Evolutionary conservation across 2,329 filamentous ascomycete species (phyloP), one percentile per base, ranked within the genome.

Genomic region (Pseudogymnoascus sp.): DNA sequence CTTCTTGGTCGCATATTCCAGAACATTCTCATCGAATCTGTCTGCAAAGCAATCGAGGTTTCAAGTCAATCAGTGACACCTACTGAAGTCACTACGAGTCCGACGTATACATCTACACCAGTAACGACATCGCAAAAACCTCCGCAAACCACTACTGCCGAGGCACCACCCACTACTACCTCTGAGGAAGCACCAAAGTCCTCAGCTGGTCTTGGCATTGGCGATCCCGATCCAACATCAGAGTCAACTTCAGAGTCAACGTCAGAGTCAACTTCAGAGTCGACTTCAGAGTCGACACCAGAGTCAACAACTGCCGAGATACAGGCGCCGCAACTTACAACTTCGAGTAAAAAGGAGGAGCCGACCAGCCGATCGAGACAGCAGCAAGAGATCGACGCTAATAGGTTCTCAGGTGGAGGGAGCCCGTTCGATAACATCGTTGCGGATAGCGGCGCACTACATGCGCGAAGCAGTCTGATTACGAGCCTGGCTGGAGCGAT

Each of bases 381-480:
- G 16, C 50, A 56, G 16, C 43, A 62, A 59, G 11, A 62, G 19
- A 62, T 62, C 41, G 43, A 43, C 19, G 60, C 60, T 8, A 46
- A 62, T 35, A 31, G 28, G 22, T 35, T 50, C 60, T 50, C 37
- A 16, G 61, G 61, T 28, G 61, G 61, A 33, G 61, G 61, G 33
- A 62, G 61, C 28, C 61, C 61, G 26, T 62, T 61, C 24, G 61
- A 62, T 31, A 60, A 46, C 19, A 43, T 61, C n/a, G 26, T 60
- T 43, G n/a, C 50, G 28, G 28, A 33, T 19, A 19, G 16, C 5
- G 50, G 28, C 12, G 50, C 50, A 26, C 11, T 19, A 33, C 26
- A 56, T 12, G 16, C n/a, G 10, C 10, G 10, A 56, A 56, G 28
- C 28, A 33, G 50, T 33, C n/a, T 56, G n/a, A 12, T 56, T 19